Conservation (phyloP, 2,329 filamentous ascomycete genomes). For the Sclerotinia glacialis region DNA sequence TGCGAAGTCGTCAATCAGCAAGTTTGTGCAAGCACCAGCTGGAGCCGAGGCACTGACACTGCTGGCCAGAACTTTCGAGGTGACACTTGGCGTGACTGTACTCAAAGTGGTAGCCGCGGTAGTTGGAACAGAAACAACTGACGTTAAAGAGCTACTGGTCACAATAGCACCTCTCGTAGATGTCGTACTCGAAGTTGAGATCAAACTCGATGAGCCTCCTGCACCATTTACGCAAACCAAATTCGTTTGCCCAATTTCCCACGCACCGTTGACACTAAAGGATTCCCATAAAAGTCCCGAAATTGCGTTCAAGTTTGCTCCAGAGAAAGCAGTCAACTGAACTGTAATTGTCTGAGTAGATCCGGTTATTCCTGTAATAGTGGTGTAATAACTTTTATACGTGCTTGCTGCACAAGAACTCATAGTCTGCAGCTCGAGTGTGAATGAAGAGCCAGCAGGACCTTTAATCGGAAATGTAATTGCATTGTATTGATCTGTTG, state of each 20-base stretch:
- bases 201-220: neutral
- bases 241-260: constrained; percentile 50
- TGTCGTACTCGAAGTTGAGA: neutral
- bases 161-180: constrained; percentile 10
- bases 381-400: constrained; percentile 46
- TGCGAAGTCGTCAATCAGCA: constrained; percentile 58
- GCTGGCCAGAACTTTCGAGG: constrained; percentile 1
- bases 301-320: constrained; percentile 50
- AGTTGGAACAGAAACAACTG: neutral
- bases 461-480: constrained; percentile 49
- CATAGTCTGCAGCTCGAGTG: constrained; percentile 49
- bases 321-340: constrained; percentile 49
- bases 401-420: constrained; percentile 44
- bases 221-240: constrained; percentile 44
- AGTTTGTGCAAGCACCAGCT: constrained; percentile 41
- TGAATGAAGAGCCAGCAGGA: constrained; percentile 43
- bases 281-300: constrained; percentile 46
- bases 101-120: neutral
- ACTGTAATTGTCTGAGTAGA: constrained; percentile 50
- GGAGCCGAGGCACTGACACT: constrained; percentile 19
- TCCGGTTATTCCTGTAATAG: constrained; percentile 49
- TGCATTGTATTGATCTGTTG: constrained; percentile 47
- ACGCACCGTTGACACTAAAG: constrained; percentile 42
- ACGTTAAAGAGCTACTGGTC: neutral
- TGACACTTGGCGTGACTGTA: constrained; percentile 1